A percentile compares a stretch with the other conserved stretches of the same genome.
Conservation (phyloP, 306 rosid genomes). For the Fragaria nilgerrensis region DNA sequence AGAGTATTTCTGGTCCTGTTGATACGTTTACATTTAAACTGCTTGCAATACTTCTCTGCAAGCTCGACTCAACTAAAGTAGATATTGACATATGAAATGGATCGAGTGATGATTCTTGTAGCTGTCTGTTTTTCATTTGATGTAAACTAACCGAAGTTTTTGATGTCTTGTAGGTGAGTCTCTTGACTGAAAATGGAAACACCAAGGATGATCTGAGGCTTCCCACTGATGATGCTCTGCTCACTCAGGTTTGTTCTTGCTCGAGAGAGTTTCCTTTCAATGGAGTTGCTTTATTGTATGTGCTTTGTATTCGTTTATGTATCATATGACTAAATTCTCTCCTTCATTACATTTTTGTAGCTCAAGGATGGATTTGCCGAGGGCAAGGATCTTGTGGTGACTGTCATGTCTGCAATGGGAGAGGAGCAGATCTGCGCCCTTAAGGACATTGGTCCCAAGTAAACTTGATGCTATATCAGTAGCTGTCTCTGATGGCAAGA, state of each 20-base stretch:
- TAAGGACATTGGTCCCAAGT: slow-evolving; percentile 74
- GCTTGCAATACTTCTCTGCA: background rate
- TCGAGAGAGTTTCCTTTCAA: background rate
- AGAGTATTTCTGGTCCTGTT: background rate
- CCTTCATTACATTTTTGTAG: slow-evolving; percentile 26
- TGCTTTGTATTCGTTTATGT: background rate
- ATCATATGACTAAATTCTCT: background rate
- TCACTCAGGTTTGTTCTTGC: slow-evolving; percentile 43
- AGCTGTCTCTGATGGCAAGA: slow-evolving; percentile 35
- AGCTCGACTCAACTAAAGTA: background rate
- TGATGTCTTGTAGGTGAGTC: slow-evolving; percentile 52
- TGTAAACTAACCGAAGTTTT: slow-evolving; percentile 19
- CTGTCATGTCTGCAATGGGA: slow-evolving; percentile 82
- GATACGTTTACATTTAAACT: background rate
- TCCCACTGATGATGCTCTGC: slow-evolving; percentile 67
- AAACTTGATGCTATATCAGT: slow-evolving; percentile 37
- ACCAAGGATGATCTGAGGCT: slow-evolving; percentile 79
- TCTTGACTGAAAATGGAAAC: slow-evolving; percentile 65
- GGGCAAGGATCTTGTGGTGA: slow-evolving; percentile 71
- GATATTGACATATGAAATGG: background rate
- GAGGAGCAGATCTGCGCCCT: slow-evolving; percentile 72
- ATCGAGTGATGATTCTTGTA: background rate
- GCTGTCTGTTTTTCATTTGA: background rate
- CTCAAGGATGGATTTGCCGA: slow-evolving; percentile 69
- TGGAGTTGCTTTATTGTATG: background rate